Conservation (phyloP, 257 asterid species). For the Lycium ferocissimum region DNA sequence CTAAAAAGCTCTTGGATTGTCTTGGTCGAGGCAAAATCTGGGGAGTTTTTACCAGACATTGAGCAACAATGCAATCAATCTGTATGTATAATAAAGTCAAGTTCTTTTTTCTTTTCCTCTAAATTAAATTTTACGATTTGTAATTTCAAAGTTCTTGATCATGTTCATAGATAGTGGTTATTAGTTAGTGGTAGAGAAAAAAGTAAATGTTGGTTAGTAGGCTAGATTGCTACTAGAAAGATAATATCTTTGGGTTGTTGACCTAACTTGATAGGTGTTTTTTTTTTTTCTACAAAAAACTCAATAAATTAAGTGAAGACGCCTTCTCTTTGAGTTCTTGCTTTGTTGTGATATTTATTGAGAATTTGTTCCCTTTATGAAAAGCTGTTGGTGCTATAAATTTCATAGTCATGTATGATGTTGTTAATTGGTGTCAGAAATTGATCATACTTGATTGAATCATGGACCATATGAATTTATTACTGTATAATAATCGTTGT, state of each 20-base stretch:
- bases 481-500: background rate
- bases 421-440: background rate
- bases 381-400: background rate
- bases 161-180: conserved; percentile 53
- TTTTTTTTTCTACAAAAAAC: conserved; percentile 36
- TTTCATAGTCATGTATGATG: background rate
- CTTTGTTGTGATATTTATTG: background rate
- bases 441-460: background rate
- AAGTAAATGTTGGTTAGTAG: conserved; percentile 19
- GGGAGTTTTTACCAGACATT: conserved; percentile 67
- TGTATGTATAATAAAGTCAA: conserved; percentile 45
- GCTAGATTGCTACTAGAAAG: background rate
- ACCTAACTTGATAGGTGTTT: conserved; percentile 39
- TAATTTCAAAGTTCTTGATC: conserved; percentile 25
- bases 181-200: conserved; percentile 29
- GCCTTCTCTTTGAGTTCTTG: conserved; percentile 30
- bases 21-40: conserved; percentile 72
- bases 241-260: conserved; percentile 36
- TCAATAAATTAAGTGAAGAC: conserved; percentile 33
- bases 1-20: conserved; percentile 75
- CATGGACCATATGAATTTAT: background rate
- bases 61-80: conserved; percentile 27
- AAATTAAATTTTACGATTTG: conserved; percentile 2
- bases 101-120: conserved; percentile 29
- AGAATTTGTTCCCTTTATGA: conserved; percentile 12